Base-by-base conservation (phyloP, 192 early-diverging fungal species). In the Rhizophagus prolifer region DNA sequence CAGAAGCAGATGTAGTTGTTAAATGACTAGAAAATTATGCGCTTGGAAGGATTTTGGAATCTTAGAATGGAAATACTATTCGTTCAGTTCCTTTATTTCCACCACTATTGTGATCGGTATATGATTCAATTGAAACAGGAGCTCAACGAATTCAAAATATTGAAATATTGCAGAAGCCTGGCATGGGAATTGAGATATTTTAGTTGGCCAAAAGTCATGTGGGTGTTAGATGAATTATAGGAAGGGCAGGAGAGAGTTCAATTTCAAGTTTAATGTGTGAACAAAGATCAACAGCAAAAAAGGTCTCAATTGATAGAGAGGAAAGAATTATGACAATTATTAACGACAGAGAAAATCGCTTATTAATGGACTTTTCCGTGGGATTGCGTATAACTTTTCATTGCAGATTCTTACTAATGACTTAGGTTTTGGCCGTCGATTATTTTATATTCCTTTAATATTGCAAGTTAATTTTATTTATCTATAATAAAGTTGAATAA, bases 11-110 rank as follows among this genome's bases (percentile, higher is more conserved):
- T 23, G 41, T 54, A 46, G 28, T 71, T 19, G 25, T 47, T 21
- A 44, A 72, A 31, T 72, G 47, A 2, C 28, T 72, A 72, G 70
- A 72, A 4, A 72, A 10, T 10, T 72, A 25, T 47, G 25, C 12
- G 1, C 0, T 12, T 44, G 41, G 1, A 44, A 44, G 3, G 1
- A 44, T 44, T 12, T 21, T 0, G 2, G 4, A 2, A 25, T 25
- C 5, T 47, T 21, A 0, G 9, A 26, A 71, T 71, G 4, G 44
- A 0, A 71, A 9, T 25, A 41, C 4, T 16, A 46, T 8, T 25
- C 19, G 2, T 54, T 25, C 5, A 30, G 3, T 12, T 30, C 34
- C 47, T 31, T 25, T 71, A 14, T 71, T 71, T 9, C 19, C 3
- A 2, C 26, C 69, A 10, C 2, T 6, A 23, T 54, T 71, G 13